Base-by-base conservation (phyloP, 2,329 filamentous ascomycete species). In the Ampelomyces quisqualis region DNA sequence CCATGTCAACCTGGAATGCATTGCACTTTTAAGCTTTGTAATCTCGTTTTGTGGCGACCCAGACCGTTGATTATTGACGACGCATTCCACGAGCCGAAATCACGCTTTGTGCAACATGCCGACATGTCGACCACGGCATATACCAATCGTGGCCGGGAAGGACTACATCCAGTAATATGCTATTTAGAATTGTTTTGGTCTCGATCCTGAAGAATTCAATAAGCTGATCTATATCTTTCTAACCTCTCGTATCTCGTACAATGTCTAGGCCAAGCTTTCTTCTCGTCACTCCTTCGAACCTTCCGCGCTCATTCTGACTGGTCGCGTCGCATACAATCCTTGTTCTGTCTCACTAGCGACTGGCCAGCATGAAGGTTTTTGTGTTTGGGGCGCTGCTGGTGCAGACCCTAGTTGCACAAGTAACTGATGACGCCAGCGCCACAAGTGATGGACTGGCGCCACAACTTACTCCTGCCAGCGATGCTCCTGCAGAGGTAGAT, bases 261-360 rank as follows among this genome's bases (percentile, higher is more conserved):
- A 45, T 49, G 49, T 50, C 45, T 53, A 40, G 47, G 40, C 35
- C 50, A 46, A 38, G 30, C 44, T 48, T 52, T 46, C 39, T 48
- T 52, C 39, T 35, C 26, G 50, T 56, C 55, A 52, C 48, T 54
- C 55, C 21, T 56, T 58, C 35, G 26, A 34, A 14, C 26, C 40
- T 23, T 15, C 38, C 21, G 38, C 50, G 37, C 27, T 49, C 43
- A 9, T 51, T 53, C 33, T 6, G 14, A 48, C 43, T 47, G 40
- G 43, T 13, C n/a, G 24, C 20, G 42, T 39, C 33, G 30, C 27
- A 35, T n/a, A 41, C 22, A 13, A 18, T 41, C 43, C 24, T 24
- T 41, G 13, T 32, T 30, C 34, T 29, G 28, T 37, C 26, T 42
- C 22, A 34, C 11, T 34, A 19, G 39, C 43, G 42, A 28, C 38